Evolutionary conservation across 176 grass and related monocot species (phyloP).

Genomic region (Triticum aestivum): IWGSC_CS_RefSeq_v2.1 NC_057810.1:245384039-245384538

Average conservation of each 20-base stretch:
- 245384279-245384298: slow-evolving; percentile 70
- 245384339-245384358: slow-evolving; percentile 87
- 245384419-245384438: slow-evolving; percentile 66
- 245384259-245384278: slow-evolving; percentile 73
- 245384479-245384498: slow-evolving; percentile 83
- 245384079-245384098: slow-evolving; percentile 96
- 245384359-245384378: slow-evolving; percentile 98
- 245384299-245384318: slow-evolving; percentile 88
- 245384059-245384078: slow-evolving; percentile 78
- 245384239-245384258: slow-evolving; percentile 74
- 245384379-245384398: slow-evolving; percentile 91
- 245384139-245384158: slow-evolving; percentile 91
- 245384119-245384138: slow-evolving; percentile 98
- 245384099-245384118: slow-evolving; percentile 94
- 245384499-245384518: slow-evolving; percentile 95
- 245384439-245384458: slow-evolving; percentile 70
- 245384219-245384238: slow-evolving; percentile 58
- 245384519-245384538: slow-evolving; percentile 73
- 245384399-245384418: slow-evolving; percentile 95
- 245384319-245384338: slow-evolving; percentile 72
- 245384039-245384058: slow-evolving; percentile 63
- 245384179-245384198: slow-evolving; percentile 77
- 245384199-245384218: slow-evolving; percentile 71
- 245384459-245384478: slow-evolving; percentile 67
- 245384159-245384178: slow-evolving; percentile 85